Percentiles rank a stretch among this genome's conserved stretches.
These are phyloP conservation scores for Saitoella complicata DNA, from an alignment of 805 yeast species.

Conservation along the genomic window DNA sequence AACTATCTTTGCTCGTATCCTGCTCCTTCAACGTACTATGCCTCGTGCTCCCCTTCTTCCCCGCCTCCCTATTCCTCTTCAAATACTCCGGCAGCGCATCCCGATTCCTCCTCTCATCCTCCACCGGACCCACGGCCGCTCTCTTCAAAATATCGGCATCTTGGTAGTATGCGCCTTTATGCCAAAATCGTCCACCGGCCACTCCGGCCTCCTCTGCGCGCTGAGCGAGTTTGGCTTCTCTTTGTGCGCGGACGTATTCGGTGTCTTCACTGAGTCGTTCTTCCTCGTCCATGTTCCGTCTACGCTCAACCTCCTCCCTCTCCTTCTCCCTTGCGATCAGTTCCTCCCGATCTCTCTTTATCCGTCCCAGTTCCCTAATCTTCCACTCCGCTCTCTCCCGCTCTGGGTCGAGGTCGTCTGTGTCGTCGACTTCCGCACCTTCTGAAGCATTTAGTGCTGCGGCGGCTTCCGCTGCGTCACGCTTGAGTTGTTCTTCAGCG, in stretches of 20 bases:
- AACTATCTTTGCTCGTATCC: too few species aligned
- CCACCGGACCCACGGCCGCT: too few species aligned
- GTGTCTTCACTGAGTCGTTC: slow-evolving; percentile 11
- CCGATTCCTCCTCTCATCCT: too few species aligned
- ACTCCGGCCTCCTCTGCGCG: not conserved
- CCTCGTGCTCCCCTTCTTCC: too few species aligned
- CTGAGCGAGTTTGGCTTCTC: slow-evolving; percentile 14
- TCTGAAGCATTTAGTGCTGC: slow-evolving; percentile 14
- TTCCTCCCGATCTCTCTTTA: slow-evolving; percentile 24
- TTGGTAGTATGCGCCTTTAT: slow-evolving; percentile 21
- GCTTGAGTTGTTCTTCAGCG: slow-evolving; percentile 18
- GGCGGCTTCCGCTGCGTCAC: slow-evolving; percentile 17
- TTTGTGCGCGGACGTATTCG: slow-evolving; percentile 9
- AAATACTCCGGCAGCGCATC: too few species aligned
- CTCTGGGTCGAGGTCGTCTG: slow-evolving; percentile 41
- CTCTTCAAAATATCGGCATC: slow-evolving; percentile 19
- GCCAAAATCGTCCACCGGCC: slow-evolving; percentile 11
- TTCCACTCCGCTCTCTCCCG: slow-evolving; percentile 29
- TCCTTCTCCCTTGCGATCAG: slow-evolving; percentile 21
- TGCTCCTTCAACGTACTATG: too few species aligned
- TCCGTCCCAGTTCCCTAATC: slow-evolving; percentile 25
- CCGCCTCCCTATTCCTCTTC: too few species aligned
- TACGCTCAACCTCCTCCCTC: slow-evolving; percentile 20
- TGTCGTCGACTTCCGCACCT: slow-evolving; percentile 33
- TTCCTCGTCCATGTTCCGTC: slow-evolving; percentile 18